Percentiles rank a stretch among this genome's conserved stretches.
phyloP scores from a whole-genome alignment of 2,329 filamentous ascomycete genomes.

The Colletotrichum sp. region DNA sequence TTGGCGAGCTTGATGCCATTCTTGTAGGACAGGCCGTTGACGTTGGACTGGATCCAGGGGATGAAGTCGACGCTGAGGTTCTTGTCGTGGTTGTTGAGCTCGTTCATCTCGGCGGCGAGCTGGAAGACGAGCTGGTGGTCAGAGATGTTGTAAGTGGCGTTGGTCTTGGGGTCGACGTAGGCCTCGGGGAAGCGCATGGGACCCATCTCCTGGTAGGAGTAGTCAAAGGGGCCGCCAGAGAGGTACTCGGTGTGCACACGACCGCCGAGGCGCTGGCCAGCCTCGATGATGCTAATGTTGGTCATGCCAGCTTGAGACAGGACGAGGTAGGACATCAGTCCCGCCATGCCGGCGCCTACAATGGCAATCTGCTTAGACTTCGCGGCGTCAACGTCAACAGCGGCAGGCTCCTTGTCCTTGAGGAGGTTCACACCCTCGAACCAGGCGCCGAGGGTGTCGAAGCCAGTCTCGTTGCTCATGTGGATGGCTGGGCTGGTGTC shows the following conservation, averaged over 20 bases:
- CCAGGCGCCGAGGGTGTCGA: conserved; percentile 61
- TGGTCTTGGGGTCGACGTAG: conserved; percentile 53
- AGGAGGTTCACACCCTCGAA: conserved; percentile 69
- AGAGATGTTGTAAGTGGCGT: conserved; percentile 61
- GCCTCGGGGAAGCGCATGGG: conserved; percentile 68
- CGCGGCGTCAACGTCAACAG: conserved; percentile 54
- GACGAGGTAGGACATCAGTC: conserved; percentile 63
- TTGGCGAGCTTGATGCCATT: conserved; percentile 51
- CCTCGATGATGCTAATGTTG: conserved; percentile 68
- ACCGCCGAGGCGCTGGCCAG: conserved; percentile 64
- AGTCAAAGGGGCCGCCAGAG: conserved; percentile 61
- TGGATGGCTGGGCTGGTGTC: conserved; percentile 35
- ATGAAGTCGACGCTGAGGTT: conserved; percentile 64
- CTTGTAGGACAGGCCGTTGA: conserved; percentile 59
- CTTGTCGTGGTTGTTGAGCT: conserved; percentile 56
- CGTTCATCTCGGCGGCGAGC: conserved; percentile 63
- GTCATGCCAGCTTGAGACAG: conserved; percentile 58
- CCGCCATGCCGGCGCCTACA: conserved; percentile 69
- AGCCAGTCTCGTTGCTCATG: conserved; percentile 56
- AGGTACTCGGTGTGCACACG: conserved; percentile 69
- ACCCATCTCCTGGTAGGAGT: conserved; percentile 72
- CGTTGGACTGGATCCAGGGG: conserved; percentile 61
- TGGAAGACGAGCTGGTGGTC: conserved; percentile 71
- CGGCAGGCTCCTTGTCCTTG: conserved; percentile 55
- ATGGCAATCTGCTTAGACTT: conserved; percentile 68